Base-by-base conservation (phyloP, 768 basidiomycete genomes). In the Boletus barrowsii region DNA sequence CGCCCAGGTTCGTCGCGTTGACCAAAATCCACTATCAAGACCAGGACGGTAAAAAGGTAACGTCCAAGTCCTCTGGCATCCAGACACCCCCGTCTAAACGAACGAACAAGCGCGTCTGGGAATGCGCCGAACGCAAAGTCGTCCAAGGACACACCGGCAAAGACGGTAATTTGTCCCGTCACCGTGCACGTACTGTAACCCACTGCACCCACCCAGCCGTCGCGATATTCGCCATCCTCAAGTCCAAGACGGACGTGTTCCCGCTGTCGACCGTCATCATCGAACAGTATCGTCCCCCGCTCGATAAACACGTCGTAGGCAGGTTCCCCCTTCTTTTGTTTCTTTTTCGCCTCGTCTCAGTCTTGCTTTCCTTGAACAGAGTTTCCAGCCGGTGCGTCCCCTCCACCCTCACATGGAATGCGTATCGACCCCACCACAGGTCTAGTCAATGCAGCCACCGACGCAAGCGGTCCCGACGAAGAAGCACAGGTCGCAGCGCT, bases 221-320 rank as follows among this genome's bases (percentile, higher is more conserved):
- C 11, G 88, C 92, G 6, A 83, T 97, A 41, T 73, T 97, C 5
- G 84, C 92, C 14, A 73, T 97, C 26, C 76, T 98, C 42, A 80
- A 82, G 35, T 93, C 93, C 42, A 83, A 83, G 68, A 83, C 81
- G 9, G 76, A 81, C 55, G 79, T 82, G 3, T 93, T 92, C 62
- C 84, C 84, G 5, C 68, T 79, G 6, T 90, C 89, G 1, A 93
- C 90, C 5, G 80, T 96, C 50, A 76, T 98, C 59, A 84, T 97
- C 62, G 92, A 96, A 65, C 95, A 97, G 67, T 98, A 88, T 68
- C 84, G 96, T 24, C 93, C 96, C 0, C 92, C 95, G 0, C 78
- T 93, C 43, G 87, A 82, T 62, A 86, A 84, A 57, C 78, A 81
- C 58, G 79, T 90, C 55, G 79, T 96, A 55, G 93, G 91, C 84